Evolutionary conservation across 2,329 filamentous ascomycete genomes (phyloP).

Genomic region (Cyphellophora attinorum): DNA sequence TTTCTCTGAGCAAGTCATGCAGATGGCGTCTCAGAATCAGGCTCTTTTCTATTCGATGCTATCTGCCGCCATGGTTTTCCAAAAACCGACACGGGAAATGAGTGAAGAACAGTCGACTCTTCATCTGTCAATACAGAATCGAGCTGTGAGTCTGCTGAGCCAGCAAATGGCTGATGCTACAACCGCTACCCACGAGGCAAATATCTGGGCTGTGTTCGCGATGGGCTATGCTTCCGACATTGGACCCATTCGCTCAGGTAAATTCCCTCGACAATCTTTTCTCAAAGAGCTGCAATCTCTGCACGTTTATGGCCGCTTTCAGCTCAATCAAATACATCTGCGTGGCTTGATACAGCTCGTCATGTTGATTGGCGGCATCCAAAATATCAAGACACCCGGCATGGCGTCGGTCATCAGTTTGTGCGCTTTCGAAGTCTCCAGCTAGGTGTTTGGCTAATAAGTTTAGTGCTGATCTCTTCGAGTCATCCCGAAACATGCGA

Average conservation of each 20-base stretch:
- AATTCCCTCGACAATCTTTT: conserved; percentile 23
- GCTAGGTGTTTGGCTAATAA: background rate
- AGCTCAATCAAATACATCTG: conserved; percentile 25
- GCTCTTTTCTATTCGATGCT: conserved; percentile 7
- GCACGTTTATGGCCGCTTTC: conserved; percentile 24
- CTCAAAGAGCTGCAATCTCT: conserved; percentile 27
- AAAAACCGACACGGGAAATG: conserved; percentile 2
- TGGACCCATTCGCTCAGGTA: conserved; percentile 11
- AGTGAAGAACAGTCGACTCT: conserved; percentile 1
- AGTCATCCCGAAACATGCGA: conserved; percentile 14
- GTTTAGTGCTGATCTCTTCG: conserved; percentile 14
- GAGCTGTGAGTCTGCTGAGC: conserved; percentile 25
- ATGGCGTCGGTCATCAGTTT: conserved; percentile 25
- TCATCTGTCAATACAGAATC: conserved; percentile 7
- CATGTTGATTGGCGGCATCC: conserved; percentile 25
- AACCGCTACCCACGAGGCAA: conserved; percentile 23
- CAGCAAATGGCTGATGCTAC: conserved; percentile 21
- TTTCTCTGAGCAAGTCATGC: conserved; percentile 5
- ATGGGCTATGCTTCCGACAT: conserved; percentile 21
- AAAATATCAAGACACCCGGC: conserved; percentile 25
- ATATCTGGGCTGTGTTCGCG: conserved; percentile 26
- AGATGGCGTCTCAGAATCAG: conserved; percentile 1
- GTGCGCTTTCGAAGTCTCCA: conserved; percentile 3
- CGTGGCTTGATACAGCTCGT: conserved; percentile 25
- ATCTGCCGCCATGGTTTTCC: conserved; percentile 5